Percentiles rank a stretch among this genome's conserved stretches.
Evolutionary conservation across 192 early-diverging fungal genomes (phyloP).

Genomic region (Coemansia aciculifera): DNA sequence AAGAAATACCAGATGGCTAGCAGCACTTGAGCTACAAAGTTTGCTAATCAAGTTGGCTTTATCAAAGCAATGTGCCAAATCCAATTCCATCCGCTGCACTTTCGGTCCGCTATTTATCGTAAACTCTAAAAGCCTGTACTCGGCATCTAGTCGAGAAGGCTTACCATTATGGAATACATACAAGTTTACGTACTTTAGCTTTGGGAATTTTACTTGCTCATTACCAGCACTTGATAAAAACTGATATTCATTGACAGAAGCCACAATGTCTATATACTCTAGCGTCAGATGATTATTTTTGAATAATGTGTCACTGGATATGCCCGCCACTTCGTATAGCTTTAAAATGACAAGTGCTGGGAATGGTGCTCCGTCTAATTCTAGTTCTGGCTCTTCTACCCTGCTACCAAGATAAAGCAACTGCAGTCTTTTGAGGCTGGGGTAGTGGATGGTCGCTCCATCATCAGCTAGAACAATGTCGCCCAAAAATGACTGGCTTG

Average conservation of each 20-base stretch:
- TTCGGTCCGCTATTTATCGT: neutral
- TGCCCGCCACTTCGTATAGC: neutral
- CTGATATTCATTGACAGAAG: neutral
- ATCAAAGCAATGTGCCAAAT: neutral
- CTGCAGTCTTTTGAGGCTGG: neutral
- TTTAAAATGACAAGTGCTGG: neutral
- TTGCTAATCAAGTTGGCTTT: neutral
- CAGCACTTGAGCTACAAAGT: neutral
- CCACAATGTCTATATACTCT: neutral
- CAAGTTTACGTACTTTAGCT: neutral
- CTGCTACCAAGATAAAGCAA: neutral
- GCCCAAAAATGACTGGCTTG: neutral
- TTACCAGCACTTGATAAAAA: neutral
- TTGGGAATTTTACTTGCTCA: neutral
- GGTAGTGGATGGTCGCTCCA: neutral
- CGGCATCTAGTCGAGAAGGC: neutral
- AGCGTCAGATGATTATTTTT: neutral
- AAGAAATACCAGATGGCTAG: neutral
- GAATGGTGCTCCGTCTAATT: neutral
- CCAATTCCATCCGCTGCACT: neutral
- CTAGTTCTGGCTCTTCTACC: neutral
- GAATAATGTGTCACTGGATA: neutral
- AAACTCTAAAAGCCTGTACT: neutral
- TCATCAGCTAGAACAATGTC: neutral
- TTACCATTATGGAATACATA: neutral